A percentile compares a stretch with the other conserved stretches of the same genome.
These are phyloP conservation scores for Mortierella sp. DNA, from an alignment of 371 early-diverging fungal genomes.

Conservation along the genomic window DNA sequence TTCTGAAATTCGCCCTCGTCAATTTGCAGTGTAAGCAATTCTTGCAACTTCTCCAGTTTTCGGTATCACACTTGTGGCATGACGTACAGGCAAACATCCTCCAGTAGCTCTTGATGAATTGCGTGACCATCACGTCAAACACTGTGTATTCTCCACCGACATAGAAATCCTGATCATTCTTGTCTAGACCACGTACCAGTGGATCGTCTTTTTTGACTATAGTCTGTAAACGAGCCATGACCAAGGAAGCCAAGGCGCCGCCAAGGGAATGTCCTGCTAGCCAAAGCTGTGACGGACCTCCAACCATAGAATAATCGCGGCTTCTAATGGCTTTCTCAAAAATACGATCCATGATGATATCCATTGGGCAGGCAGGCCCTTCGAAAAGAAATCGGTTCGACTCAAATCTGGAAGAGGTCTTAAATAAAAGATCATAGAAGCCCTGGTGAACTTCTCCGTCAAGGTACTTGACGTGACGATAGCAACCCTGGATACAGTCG, in stretches of 20 bases:
- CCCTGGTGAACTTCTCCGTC: not conserved
- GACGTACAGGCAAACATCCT: too few relatives aligned
- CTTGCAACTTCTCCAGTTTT: too few relatives aligned
- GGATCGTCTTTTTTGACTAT: conserved; percentile 4
- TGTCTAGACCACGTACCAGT: not conserved
- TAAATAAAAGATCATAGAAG: conserved; percentile 8
- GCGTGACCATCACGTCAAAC: conserved; percentile 3
- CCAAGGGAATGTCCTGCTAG: conserved; percentile 12
- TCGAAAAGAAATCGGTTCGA: not conserved
- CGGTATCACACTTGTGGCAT: not conserved
- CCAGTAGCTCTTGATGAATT: conserved; percentile 1
- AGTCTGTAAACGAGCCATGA: conserved; percentile 12
- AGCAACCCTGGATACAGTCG: conserved; percentile 4
- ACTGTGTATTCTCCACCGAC: not conserved
- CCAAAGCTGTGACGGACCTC: conserved; percentile 1
- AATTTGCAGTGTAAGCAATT: too few relatives aligned
- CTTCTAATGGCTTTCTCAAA: not conserved
- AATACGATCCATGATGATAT: not conserved
- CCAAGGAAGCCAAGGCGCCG: conserved; percentile 10
- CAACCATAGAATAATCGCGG: too few relatives aligned
- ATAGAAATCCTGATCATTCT: not conserved
- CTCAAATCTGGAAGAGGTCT: not conserved
- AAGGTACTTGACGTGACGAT: conserved; percentile 7
- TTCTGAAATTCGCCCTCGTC: too few relatives aligned
- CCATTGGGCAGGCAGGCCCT: not conserved